These are phyloP conservation scores for Hyaloperonospora brassicae DNA, from an alignment of 352 stramenopile species.

Conservation along the genomic window DNA sequence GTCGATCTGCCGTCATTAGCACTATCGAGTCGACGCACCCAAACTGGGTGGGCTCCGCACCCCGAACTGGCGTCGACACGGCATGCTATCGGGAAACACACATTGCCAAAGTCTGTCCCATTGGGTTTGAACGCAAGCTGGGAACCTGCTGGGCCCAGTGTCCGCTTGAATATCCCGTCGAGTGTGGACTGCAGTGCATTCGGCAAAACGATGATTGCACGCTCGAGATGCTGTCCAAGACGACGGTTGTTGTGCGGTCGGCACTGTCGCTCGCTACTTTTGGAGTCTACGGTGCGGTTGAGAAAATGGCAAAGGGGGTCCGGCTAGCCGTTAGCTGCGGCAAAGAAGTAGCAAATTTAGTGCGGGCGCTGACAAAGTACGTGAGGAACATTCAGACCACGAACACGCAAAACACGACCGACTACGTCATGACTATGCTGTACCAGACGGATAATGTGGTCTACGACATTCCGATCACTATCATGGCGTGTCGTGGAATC, in stretches of 20 bases:
- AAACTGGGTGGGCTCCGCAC: slow-evolving; percentile 29
- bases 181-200: neutral
- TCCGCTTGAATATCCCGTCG: neutral
- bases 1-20: slow-evolving; percentile 3
- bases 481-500: slow-evolving; percentile 33
- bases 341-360: slow-evolving; percentile 32
- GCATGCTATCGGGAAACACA: slow-evolving; percentile 34
- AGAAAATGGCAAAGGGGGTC: slow-evolving; percentile 25
- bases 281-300: slow-evolving; percentile 24
- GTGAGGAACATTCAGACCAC: slow-evolving; percentile 23
- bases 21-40: slow-evolving; percentile 27
- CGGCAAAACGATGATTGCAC: slow-evolving; percentile 17
- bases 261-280: slow-evolving; percentile 20
- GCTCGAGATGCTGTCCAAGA: slow-evolving; percentile 28
- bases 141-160: slow-evolving; percentile 36
- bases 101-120: slow-evolving; percentile 24
- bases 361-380: slow-evolving; percentile 31
- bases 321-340: slow-evolving; percentile 30
- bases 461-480: slow-evolving; percentile 38
- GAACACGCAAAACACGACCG: slow-evolving; percentile 24
- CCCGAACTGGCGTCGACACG: slow-evolving; percentile 14
- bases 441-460: slow-evolving; percentile 41
- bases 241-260: slow-evolving; percentile 18
- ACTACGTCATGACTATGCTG: slow-evolving; percentile 32
- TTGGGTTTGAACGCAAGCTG: slow-evolving; percentile 26